A percentile compares a stretch with the other conserved stretches of the same genome.
phyloP scores from a whole-genome alignment of 805 yeast genomes.

The Spathaspora passalidarum region DNA sequence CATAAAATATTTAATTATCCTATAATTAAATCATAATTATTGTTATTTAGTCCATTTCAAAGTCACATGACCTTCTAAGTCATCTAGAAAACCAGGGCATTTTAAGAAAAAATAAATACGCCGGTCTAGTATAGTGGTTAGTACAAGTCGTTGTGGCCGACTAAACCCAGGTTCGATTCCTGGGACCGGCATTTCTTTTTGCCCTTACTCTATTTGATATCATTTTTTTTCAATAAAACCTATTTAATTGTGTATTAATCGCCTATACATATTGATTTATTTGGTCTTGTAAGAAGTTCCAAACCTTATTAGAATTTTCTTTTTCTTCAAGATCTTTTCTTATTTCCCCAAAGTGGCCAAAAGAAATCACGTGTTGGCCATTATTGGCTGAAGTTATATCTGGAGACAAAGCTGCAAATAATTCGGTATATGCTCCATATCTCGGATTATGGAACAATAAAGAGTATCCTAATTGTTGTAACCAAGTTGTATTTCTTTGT shows the following conservation, averaged over 20 bases:
- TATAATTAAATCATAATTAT: no score
- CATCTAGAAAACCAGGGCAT: not conserved
- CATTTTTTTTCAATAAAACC: not conserved
- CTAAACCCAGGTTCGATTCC: constrained; percentile 51
- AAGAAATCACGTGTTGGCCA: constrained; percentile 37
- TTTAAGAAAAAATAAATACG: constrained; percentile 12
- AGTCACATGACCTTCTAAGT: not conserved
- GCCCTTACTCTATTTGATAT: not conserved
- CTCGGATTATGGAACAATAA: constrained; percentile 18
- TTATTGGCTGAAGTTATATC: constrained; percentile 26
- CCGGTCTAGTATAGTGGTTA: constrained; percentile 51
- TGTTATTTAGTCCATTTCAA: not conserved
- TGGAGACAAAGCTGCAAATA: constrained; percentile 42
- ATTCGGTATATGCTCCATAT: constrained; percentile 44
- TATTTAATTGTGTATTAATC: not conserved
- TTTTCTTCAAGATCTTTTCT: constrained; percentile 35
- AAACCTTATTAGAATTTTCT: constrained; percentile 27
- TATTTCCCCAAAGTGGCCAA: constrained; percentile 26
- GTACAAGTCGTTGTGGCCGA: constrained; percentile 52
- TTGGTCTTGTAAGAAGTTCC: constrained; percentile 32
- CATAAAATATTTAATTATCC: no score
- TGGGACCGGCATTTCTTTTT: constrained; percentile 41
- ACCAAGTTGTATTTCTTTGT: constrained; percentile 19
- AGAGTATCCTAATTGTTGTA: constrained; percentile 1
- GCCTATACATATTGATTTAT: constrained; percentile 1